A percentile compares a stretch with the other conserved stretches of the same genome.
Conservation (phyloP, 768 basidiomycete species). For the Termitomyces sp. region DNA sequence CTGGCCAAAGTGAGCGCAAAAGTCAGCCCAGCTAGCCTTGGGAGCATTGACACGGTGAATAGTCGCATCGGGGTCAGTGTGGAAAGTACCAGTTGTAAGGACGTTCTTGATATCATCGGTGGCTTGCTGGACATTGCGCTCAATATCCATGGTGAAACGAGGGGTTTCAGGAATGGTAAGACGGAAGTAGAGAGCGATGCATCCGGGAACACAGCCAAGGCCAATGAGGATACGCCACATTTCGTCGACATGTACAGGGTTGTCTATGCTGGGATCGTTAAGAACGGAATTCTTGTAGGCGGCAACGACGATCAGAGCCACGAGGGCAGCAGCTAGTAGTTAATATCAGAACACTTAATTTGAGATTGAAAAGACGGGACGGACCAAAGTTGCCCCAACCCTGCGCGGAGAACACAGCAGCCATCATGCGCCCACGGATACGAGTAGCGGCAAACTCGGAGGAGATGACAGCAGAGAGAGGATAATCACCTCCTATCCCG, state of each 20-base stretch:
- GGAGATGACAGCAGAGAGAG: conserved; percentile 79
- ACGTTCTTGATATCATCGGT: conserved; percentile 70
- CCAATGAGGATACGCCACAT: conserved; percentile 90
- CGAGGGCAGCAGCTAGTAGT: conserved; percentile 54
- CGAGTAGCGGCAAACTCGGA: conserved; percentile 83
- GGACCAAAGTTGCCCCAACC: conserved; percentile 84
- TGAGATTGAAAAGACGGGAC: conserved; percentile 15
- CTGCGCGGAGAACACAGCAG: conserved; percentile 80
- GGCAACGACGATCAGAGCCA: conserved; percentile 58
- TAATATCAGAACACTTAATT: background rate
- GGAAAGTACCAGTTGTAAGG: conserved; percentile 43
- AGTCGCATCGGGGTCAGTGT: conserved; percentile 51
- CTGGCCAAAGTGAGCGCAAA: conserved; percentile 60
- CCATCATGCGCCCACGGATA: conserved; percentile 84
- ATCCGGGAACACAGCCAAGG: conserved; percentile 79
- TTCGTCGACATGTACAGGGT: conserved; percentile 57
- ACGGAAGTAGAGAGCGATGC: conserved; percentile 85
- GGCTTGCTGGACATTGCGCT: conserved; percentile 78
- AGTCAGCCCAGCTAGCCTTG: conserved; percentile 66
- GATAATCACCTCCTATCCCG: conserved; percentile 90
- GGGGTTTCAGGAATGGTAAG: conserved; percentile 92
- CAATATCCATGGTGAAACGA: conserved; percentile 89
- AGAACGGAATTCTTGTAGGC: conserved; percentile 65
- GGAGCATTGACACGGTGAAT: conserved; percentile 66
- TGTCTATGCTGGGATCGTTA: conserved; percentile 31